A percentile compares a stretch with the other conserved stretches of the same genome.
phyloP scores from a whole-genome alignment of 768 basidiomycete genomes.

The Trametes elegans region DNA sequence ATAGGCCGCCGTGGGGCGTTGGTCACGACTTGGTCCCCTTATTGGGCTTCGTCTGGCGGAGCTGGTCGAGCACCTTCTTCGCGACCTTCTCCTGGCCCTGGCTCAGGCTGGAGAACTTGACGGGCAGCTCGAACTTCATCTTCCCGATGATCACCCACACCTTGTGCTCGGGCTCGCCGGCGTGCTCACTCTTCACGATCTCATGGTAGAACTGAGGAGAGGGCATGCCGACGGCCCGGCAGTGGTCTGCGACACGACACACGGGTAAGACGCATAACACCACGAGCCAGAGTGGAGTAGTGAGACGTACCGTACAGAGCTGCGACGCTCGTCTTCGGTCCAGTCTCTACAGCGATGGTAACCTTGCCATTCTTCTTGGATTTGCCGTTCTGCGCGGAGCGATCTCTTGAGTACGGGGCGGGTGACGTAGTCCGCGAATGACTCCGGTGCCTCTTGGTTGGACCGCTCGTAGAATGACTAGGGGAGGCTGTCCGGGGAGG shows the following conservation, averaged over 20 bases:
- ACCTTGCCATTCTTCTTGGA: slow-evolving; percentile 1
- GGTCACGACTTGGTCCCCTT: not conserved
- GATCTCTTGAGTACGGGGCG: not conserved
- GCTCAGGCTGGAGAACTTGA: slow-evolving; percentile 35
- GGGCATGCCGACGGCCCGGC: slow-evolving; percentile 20
- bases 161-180: slow-evolving; percentile 32
- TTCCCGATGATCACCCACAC: slow-evolving; percentile 49
- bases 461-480: not conserved
- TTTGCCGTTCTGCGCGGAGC: not conserved
- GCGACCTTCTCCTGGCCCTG: slow-evolving; percentile 44
- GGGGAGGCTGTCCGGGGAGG: not conserved
- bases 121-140: slow-evolving; percentile 44
- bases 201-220: slow-evolving; percentile 37
- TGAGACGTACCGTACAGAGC: slow-evolving; percentile 17
- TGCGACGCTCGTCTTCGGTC: slow-evolving; percentile 18
- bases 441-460: not conserved
- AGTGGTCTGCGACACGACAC: slow-evolving; percentile 29
- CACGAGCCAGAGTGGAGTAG: not conserved
- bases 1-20: not conserved
- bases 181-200: slow-evolving; percentile 21
- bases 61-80: slow-evolving; percentile 41
- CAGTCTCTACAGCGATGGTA: slow-evolving; percentile 12
- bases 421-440: not conserved
- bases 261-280: not conserved
- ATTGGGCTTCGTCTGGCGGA: slow-evolving; percentile 26